phyloP scores from a whole-genome alignment of 306 rosid genomes.

The Spatholobus suberectus region DNA sequence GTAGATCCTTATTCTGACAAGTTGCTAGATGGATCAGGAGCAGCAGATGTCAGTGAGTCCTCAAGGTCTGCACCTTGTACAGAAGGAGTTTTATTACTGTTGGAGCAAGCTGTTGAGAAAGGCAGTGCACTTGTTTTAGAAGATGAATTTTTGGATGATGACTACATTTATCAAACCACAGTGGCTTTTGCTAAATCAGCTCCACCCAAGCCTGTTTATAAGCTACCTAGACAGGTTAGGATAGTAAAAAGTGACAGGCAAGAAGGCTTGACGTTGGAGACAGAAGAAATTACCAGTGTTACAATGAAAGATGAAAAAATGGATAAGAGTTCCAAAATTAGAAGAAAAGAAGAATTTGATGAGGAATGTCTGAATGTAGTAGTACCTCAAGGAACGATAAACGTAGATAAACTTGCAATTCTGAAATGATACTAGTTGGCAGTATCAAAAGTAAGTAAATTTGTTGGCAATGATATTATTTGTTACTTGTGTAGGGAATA shows the following conservation, averaged over 20 bases:
- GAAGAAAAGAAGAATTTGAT: conserved; percentile 48
- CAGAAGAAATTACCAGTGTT: conserved; percentile 21
- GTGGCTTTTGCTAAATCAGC: conserved; percentile 66
- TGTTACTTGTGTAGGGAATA: background rate
- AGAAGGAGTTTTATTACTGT: conserved; percentile 54
- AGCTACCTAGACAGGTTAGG: conserved; percentile 45
- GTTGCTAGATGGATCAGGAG: conserved; percentile 41
- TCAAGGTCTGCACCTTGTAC: conserved; percentile 35
- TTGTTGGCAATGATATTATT: background rate
- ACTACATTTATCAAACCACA: conserved; percentile 55
- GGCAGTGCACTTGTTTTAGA: conserved; percentile 71
- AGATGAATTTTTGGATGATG: conserved; percentile 61
- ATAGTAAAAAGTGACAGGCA: conserved; percentile 38
- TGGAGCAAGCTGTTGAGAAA: conserved; percentile 65
- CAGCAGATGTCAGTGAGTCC: conserved; percentile 29
- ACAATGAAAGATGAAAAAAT: conserved; percentile 36
- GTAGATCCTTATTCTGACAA: conserved; percentile 31
- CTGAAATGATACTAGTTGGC: conserved; percentile 46
- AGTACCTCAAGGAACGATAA: conserved; percentile 64
- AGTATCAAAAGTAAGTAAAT: background rate
- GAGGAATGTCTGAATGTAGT: conserved; percentile 41
- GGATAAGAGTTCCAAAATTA: conserved; percentile 48
- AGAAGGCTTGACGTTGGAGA: conserved; percentile 41
- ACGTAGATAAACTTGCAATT: conserved; percentile 80
- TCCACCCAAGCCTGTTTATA: conserved; percentile 69